Evolutionary conservation across 371 early-diverging fungal genomes (phyloP), one percentile per base, ranked within the genome.

Genomic region (Rhizopus delemar): DNA sequence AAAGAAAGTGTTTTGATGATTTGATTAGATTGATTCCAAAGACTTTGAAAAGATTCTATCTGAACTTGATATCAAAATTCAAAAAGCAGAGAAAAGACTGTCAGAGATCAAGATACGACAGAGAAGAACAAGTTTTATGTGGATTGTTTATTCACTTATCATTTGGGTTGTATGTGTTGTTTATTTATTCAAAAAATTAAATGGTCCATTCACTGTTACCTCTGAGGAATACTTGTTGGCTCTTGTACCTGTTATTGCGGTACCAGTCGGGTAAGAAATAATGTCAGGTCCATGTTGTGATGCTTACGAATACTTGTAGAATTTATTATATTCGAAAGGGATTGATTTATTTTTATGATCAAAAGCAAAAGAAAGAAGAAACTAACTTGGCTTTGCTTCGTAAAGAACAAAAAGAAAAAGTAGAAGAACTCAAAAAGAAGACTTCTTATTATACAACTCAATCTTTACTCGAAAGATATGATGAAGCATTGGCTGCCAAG

Each of bases 371-470:
- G n/a, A 80, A 81, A 43, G 86, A 86, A 78, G 86, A 78, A 62
- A 52, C 74, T 4, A 63, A 76, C 6, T 65, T 88, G 32, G 72
- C 76, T 6, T 63, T 66, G 5, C 69, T 90, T 45, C 80, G 79
- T 46, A 74, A 81, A 46, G 76, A 81, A 59, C 86, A 88, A 66
- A 82, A 81, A 39, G 73, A 77, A 55, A 85, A 89, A 71, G 71
- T 97, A n/a, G 93, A 95, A 41, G 92, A 93, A 63, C 68, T 94
- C 57, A 97, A 97, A 70, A 91, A 90, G 55, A 94, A 91, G 63
- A 90, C 90, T 0, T 83, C 88, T 4, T 97, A 90, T 69, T 91
- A 94, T 61, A 78, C 87, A 16, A 96, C 97, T 15, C 92, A 93
- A 66, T 91, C 82, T 13, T 76, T 99, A 39, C 72, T 99, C 34